Conservation (phyloP, 2,329 filamentous ascomycete species). For the Ophiostoma novo-ulmi region DNA sequence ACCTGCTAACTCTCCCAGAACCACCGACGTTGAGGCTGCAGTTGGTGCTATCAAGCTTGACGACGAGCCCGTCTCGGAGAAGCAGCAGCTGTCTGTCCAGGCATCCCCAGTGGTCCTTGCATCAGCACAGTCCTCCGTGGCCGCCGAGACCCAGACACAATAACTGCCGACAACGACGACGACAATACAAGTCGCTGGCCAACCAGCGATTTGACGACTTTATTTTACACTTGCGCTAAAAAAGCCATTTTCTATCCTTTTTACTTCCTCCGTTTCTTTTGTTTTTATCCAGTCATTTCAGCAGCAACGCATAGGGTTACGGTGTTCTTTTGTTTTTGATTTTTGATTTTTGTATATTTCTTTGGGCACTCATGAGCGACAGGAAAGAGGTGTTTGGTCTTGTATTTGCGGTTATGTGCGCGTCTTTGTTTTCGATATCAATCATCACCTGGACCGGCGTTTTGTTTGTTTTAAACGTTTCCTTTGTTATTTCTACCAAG, state of each 20-base stretch:
- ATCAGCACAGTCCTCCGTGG: not conserved
- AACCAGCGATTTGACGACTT: not conserved
- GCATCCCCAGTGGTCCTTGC: constrained; percentile 20
- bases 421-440: constrained; percentile 20
- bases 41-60: constrained; percentile 28
- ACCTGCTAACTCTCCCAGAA: constrained; percentile 15
- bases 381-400: constrained; percentile 20
- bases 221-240: not conserved
- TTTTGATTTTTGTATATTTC: constrained; percentile 14
- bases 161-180: not conserved
- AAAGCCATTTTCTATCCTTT: not conserved
- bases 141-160: constrained; percentile 2
- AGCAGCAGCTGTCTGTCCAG: constrained; percentile 24
- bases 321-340: not conserved
- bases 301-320: constrained; percentile 22
- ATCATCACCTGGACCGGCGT: constrained; percentile 16
- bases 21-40: constrained; percentile 22
- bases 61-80: constrained; percentile 17
- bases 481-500: not conserved
- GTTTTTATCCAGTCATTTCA: constrained; percentile 1
- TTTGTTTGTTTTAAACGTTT: not conserved
- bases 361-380: constrained; percentile 15
- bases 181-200: not conserved
- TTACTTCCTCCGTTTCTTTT: not conserved
- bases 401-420: constrained; percentile 10